Evolutionary conservation across 139 green algal species (phyloP).

Genomic region (Pedinophyceae sp.): DNA sequence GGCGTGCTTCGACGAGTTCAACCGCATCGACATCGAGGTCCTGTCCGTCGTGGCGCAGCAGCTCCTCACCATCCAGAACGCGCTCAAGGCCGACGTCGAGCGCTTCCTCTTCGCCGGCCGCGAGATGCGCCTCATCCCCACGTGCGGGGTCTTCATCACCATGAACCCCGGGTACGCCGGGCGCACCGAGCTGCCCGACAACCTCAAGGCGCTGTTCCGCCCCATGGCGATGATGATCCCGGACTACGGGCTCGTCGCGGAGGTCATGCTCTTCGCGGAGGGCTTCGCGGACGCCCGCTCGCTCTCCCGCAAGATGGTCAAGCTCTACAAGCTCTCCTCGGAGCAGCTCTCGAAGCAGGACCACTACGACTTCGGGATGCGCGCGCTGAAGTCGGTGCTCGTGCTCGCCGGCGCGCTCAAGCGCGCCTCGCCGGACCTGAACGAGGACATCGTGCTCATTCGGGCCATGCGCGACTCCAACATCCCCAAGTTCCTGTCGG

Average conservation of each 20-base stretch:
- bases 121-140: constrained; percentile 52
- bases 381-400: constrained; percentile 68
- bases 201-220: constrained; percentile 71
- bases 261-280: constrained; percentile 73
- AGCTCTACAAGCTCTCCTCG: constrained; percentile 78
- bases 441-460: constrained; percentile 57
- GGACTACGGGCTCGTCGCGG: constrained; percentile 57
- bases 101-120: constrained; percentile 73
- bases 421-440: constrained; percentile 42
- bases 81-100: constrained; percentile 31
- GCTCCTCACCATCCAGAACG: constrained; percentile 52
- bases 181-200: constrained; percentile 64
- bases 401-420: constrained; percentile 68
- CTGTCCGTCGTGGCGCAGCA: constrained; percentile 74
- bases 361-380: constrained; percentile 75
- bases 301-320: constrained; percentile 70
- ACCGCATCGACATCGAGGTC: constrained; percentile 77
- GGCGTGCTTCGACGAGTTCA: constrained; percentile 85
- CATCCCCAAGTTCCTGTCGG: constrained; percentile 70
- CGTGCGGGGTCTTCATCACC: constrained; percentile 72
- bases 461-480: constrained; percentile 69
- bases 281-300: constrained; percentile 62
- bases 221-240: constrained; percentile 78
- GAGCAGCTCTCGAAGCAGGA: constrained; percentile 78
- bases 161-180: constrained; percentile 85